Base-by-base conservation (phyloP, 495 filamentous ascomycete genomes). In the Trichoderma gamsii region DNA sequence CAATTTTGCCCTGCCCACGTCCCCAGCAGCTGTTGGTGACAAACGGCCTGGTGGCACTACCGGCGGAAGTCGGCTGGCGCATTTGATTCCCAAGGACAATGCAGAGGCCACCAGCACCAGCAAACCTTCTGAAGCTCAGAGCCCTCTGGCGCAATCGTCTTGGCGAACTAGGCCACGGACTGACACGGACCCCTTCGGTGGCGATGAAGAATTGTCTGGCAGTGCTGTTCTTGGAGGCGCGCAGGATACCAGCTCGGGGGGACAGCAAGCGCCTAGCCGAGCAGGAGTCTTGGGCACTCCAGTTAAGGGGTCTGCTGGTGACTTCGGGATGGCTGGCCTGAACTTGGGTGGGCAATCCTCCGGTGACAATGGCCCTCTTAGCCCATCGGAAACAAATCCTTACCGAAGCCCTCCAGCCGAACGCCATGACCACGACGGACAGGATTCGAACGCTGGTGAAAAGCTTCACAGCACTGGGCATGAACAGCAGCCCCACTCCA, bases 331-430 rank as follows among this genome's bases (percentile, higher is more conserved):
- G 88, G 86, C 90, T 9, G 90, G 89, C 41, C 85, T 92, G 64
- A 71, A 86, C 83, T 61, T 90, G 82, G 76, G 90, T 82, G 65
- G 88, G 67, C 71, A 73, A 81, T 71, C 66, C 21, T 73, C 74
- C 38, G 76, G 77, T 70, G 77, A 75, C 82, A 71, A 87, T 82
- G 72, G 84, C 80, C 59, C 85, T 71, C 68, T 90, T 69, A 98
- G 96, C 73, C 96, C 95, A 44, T 95, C 94, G 0, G 92, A 97
- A 69, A 98, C 95, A 0, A 99, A 99, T 76, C 96, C 95, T n/a
- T 99, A 93, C 73, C 90, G 91, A 71, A 98, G 94, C 76, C 96
- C 95, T 11, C 87, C 90, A n/a, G 89, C 86, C n/a, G 90, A 93
- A 21, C 86, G 87, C 41, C 82, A 92, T 35, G 89, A 93, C 69